phyloP scores from a whole-genome alignment of 192 early-diverging fungal species.

The Pilobolus umbonatus region DNA sequence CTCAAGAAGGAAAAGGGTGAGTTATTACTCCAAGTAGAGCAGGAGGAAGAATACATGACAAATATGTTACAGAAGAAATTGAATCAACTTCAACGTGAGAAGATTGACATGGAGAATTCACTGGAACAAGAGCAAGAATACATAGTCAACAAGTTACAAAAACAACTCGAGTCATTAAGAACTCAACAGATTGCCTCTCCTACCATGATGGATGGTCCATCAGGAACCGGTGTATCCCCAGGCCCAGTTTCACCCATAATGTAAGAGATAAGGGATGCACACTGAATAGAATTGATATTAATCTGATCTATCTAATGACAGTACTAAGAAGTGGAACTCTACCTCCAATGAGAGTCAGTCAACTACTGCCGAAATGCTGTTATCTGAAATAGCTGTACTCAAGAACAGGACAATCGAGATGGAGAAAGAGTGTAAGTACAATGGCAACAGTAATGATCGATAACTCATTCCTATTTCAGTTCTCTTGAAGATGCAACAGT shows the following conservation, averaged over 20 bases:
- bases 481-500: slow-evolving; percentile 17
- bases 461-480: slow-evolving; percentile 1
- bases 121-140: slow-evolving; percentile 92
- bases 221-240: slow-evolving; percentile 6
- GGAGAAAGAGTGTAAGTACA: slow-evolving; percentile 37
- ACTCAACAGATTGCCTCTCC: slow-evolving; percentile 30
- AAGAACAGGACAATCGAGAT: slow-evolving; percentile 28
- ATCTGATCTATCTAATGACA: not conserved
- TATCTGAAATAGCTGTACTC: slow-evolving; percentile 22
- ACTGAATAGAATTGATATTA: not conserved
- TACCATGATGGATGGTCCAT: slow-evolving; percentile 5
- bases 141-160: slow-evolving; percentile 84
- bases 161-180: slow-evolving; percentile 62
- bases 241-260: slow-evolving; percentile 2
- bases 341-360: slow-evolving; percentile 11
- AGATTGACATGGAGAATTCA: slow-evolving; percentile 84
- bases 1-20: slow-evolving; percentile 80
- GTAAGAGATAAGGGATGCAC: not conserved
- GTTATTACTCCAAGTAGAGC: slow-evolving; percentile 69
- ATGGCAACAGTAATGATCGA: not conserved
- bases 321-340: slow-evolving; percentile 28
- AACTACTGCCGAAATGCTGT: slow-evolving; percentile 23
- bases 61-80: slow-evolving; percentile 76
- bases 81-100: slow-evolving; percentile 76
- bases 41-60: slow-evolving; percentile 77